Evolutionary conservation across 805 yeast species (phyloP).

Genomic region (Saccharomycopsis babjevae): DNA sequence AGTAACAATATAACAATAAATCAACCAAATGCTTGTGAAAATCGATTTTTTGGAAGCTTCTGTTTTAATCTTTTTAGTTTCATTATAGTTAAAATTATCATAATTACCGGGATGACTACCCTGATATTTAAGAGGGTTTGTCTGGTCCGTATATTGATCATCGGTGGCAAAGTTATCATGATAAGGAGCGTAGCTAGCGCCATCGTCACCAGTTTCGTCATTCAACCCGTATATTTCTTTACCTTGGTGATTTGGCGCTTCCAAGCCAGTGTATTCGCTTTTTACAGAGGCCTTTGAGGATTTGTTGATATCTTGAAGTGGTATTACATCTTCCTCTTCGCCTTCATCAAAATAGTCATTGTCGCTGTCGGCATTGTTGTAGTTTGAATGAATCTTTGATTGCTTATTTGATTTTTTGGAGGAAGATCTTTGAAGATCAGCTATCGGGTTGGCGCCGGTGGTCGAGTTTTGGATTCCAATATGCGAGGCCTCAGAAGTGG

Average conservation of each 20-base stretch:
- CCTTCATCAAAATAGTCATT: neutral
- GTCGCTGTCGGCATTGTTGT: neutral
- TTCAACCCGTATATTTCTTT: conserved; percentile 49
- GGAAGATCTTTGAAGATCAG: conserved; percentile 15
- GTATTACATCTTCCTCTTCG: neutral
- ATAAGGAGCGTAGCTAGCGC: conserved; percentile 1
- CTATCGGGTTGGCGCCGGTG: conserved; percentile 59
- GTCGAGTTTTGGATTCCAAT: conserved; percentile 57
- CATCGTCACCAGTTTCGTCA: conserved; percentile 36
- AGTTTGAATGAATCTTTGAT: conserved; percentile 5
- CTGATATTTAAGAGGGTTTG: conserved; percentile 8
- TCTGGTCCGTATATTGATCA: conserved; percentile 12
- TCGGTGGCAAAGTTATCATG: neutral
- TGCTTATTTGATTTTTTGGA: conserved; percentile 15
- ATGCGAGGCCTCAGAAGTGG: conserved; percentile 53
- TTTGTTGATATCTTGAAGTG: neutral
- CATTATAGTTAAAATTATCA: conserved; percentile 12
- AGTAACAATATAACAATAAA: conserved; percentile 71
- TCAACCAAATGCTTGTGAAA: conserved; percentile 51
- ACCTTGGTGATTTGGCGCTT: conserved; percentile 2
- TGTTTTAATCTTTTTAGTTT: conserved; percentile 14
- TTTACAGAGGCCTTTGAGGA: neutral
- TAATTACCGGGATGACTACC: neutral
- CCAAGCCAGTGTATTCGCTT: neutral
- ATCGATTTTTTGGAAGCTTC: conserved; percentile 8